Evolutionary conservation across 129 eudicot species (phyloP), one percentile per base, ranked within the genome.

Genomic region (Centrapalus pauciflorus): DNA sequence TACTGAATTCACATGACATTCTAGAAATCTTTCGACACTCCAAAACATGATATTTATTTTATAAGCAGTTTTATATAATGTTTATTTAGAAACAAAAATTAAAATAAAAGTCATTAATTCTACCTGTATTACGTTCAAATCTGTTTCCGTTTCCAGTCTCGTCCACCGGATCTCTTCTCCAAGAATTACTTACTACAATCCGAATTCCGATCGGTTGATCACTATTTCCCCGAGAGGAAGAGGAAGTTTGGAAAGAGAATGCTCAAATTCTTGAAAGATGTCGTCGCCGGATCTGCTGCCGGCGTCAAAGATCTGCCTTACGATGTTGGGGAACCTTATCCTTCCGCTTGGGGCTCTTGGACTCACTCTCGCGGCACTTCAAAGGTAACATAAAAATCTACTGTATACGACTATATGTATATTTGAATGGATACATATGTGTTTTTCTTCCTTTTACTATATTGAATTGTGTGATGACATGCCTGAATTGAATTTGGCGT

Each of bases 301-400:
- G 96, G 96, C 66, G 79, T 85, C 27, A 88, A 86, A 63, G 90
- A 93, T 88, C 83, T 93, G 71, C 96, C 96, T 6, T 88, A 93
- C 81, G 88, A 81, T 73, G 82, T 93, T 76, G 98, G 95, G 21
- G 96, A 93, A 71, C 98, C 98, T 30, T 88, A 93, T 70, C 86
- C 96, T 26, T 85, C 92, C 61, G 87, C 98, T 59, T 93, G 95
- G 98, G 98, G 92, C 61, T 93, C 96, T 10, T 93, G 95, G 98
- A 75, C 77, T 69, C 98, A 93, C 81, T 81, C 71, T n/a, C 95
- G 89, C 29, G 98, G 95, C 88, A 83, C 95, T 29, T 85, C 95
- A 62, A 93, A 89, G 87, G 96, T 85, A 56, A 30, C 64, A n/a
- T 43, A 55, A 30, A 57, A 16, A 13, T 40, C 25, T 2, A 34